A percentile compares a stretch with the other conserved stretches of the same genome.
Conservation (phyloP, 768 basidiomycete genomes). For the Rhodosporidiobolus odoratus region DNA sequence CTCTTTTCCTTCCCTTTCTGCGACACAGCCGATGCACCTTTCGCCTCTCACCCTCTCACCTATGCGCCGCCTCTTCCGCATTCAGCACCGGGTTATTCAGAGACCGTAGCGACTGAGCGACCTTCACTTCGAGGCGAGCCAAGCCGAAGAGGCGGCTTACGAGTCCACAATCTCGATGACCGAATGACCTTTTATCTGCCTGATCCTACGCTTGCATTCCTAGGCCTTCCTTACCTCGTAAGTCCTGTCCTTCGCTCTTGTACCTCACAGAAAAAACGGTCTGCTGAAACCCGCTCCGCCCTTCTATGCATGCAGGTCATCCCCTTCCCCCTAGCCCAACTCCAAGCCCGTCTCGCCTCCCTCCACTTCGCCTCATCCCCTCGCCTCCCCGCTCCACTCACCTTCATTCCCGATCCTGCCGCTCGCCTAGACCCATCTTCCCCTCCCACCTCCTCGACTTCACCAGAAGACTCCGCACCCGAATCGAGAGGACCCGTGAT, state of each 20-base stretch:
- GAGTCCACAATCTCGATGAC: constrained; percentile 46
- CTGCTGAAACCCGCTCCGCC: neutral
- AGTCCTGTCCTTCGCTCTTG: neutral
- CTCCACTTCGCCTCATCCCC: constrained; percentile 9
- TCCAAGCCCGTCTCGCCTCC: constrained; percentile 31
- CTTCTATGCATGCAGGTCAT: constrained; percentile 16
- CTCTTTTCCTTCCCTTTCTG: constrained; percentile 47
- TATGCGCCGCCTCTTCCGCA: constrained; percentile 3
- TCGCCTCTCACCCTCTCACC: constrained; percentile 32
- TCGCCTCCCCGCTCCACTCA: neutral
- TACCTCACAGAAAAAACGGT: neutral
- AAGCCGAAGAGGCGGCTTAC: constrained; percentile 40
- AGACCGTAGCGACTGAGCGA: neutral
- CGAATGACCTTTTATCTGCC: constrained; percentile 46
- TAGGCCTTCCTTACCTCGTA: constrained; percentile 42
- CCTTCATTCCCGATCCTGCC: neutral
- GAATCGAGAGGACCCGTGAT: constrained; percentile 13
- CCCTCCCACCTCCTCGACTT: neutral
- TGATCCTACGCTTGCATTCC: constrained; percentile 46
- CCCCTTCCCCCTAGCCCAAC: constrained; percentile 37
- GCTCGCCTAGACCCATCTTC: neutral
- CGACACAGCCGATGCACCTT: constrained; percentile 43
- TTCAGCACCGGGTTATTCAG: neutral
- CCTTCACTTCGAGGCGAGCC: constrained; percentile 20
- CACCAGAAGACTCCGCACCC: constrained; percentile 5